phyloP scores from a whole-genome alignment of 2,329 filamentous ascomycete species.

The Geosmithia putterillii region DNA sequence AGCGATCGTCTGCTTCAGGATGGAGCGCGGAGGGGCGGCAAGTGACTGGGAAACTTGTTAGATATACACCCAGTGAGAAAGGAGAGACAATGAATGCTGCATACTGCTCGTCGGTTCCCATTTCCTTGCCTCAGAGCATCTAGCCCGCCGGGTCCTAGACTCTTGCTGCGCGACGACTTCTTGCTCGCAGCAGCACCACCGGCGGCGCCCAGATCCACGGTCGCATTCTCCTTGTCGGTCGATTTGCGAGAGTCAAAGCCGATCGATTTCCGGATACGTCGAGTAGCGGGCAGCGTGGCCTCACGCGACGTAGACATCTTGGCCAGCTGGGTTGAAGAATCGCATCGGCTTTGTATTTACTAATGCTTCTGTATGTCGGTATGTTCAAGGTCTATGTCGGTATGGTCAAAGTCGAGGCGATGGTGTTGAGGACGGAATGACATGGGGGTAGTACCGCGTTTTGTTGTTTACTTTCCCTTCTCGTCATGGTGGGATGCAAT shows the following conservation, averaged over 20 bases:
- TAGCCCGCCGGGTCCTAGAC: slow-evolving; percentile 82
- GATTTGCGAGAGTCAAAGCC: slow-evolving; percentile 39
- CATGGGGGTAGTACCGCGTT: slow-evolving; percentile 12
- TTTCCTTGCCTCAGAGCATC: slow-evolving; percentile 65
- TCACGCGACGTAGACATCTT: slow-evolving; percentile 19
- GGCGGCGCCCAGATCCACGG: slow-evolving; percentile 45
- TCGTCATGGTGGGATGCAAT: slow-evolving; percentile 6
- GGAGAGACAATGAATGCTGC: slow-evolving; percentile 6
- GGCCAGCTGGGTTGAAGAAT: slow-evolving; percentile 6
- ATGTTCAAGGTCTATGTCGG: background rate
- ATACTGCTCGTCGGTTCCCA: slow-evolving; percentile 72
- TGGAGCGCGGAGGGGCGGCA: slow-evolving; percentile 50
- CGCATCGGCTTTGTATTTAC: background rate
- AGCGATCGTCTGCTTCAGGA: slow-evolving; percentile 70
- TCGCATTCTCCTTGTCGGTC: slow-evolving; percentile 69
- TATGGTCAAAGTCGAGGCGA: background rate
- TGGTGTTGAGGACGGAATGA: background rate
- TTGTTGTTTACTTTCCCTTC: slow-evolving; percentile 21
- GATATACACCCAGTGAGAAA: too few relatives aligned
- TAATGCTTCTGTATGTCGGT: background rate
- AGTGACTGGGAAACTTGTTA: slow-evolving; percentile 32
- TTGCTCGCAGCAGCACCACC: slow-evolving; percentile 33
- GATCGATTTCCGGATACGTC: slow-evolving; percentile 60
- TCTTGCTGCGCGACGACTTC: slow-evolving; percentile 78
- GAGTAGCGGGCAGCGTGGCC: slow-evolving; percentile 41